Evolutionary conservation across 345 rosid species (phyloP).

Genomic region (Salix viminalis): DNA sequence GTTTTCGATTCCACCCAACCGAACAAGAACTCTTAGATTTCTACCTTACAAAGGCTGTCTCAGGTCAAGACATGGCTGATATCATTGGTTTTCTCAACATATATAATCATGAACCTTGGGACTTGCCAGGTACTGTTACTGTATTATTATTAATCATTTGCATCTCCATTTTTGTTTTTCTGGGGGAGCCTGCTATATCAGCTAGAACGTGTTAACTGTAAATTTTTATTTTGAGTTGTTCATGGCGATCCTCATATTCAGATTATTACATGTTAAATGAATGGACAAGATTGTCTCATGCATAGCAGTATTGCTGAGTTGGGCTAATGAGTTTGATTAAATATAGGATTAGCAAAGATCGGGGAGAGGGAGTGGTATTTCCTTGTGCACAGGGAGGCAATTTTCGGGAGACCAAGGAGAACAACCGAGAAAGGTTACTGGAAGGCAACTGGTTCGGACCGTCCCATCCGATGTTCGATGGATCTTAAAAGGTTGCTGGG

Average conservation of each 20-base stretch:
- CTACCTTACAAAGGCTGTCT: constrained; percentile 21
- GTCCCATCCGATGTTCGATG: constrained; percentile 12
- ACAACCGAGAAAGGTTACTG: constrained; percentile 26
- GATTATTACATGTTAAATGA: too few relatives aligned
- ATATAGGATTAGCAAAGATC: constrained; percentile 23
- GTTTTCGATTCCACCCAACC: constrained; percentile 34
- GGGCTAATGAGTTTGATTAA: not conserved
- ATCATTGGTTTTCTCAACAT: constrained; percentile 26
- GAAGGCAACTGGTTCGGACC: constrained; percentile 37
- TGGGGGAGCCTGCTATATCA: too few relatives aligned
- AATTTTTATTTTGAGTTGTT: too few relatives aligned
- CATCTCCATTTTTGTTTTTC: too few relatives aligned
- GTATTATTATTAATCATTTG: too few relatives aligned
- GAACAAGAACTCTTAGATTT: constrained; percentile 34
- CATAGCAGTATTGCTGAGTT: not conserved
- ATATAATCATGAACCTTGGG: constrained; percentile 28
- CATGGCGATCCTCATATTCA: too few relatives aligned
- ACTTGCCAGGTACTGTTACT: constrained; percentile 25
- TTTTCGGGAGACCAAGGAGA: constrained; percentile 26
- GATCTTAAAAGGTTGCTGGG: constrained; percentile 23
- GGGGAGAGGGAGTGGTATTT: constrained; percentile 45
- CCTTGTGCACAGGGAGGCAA: constrained; percentile 29
- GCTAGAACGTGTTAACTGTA: too few relatives aligned
- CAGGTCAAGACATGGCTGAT: constrained; percentile 8
- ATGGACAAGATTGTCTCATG: too few relatives aligned